Conservation (phyloP, 2,329 filamentous ascomycete genomes). For the Beauveria medogensis region DNA sequence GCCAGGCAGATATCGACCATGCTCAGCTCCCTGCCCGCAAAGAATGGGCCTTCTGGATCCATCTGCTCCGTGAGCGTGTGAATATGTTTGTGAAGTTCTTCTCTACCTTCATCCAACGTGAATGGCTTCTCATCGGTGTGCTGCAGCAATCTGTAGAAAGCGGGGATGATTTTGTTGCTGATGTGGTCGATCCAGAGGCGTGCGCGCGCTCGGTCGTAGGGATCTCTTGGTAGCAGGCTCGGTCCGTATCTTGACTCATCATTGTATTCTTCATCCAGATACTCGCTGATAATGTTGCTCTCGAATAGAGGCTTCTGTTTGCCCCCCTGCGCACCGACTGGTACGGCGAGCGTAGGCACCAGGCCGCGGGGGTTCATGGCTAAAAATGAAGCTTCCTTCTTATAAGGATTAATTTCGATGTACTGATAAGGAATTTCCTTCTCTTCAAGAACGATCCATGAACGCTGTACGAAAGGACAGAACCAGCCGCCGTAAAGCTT, state of each 20-base stretch:
- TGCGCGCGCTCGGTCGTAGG: conserved; percentile 57
- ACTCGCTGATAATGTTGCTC: conserved; percentile 65
- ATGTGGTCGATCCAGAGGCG: conserved; percentile 71
- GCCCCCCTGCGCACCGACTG: conserved; percentile 21
- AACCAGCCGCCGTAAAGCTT: conserved; percentile 72
- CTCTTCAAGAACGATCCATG: conserved; percentile 66
- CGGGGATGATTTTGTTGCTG: conserved; percentile 56
- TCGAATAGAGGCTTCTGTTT: conserved; percentile 58
- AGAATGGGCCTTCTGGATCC: conserved; percentile 51
- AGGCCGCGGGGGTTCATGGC: conserved; percentile 67
- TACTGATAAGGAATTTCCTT: conserved; percentile 69
- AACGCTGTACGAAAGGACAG: conserved; percentile 62
- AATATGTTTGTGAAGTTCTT: conserved; percentile 50
- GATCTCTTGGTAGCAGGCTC: conserved; percentile 48
- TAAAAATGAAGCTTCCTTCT: conserved; percentile 61
- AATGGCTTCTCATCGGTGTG: conserved; percentile 42
- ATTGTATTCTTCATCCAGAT: conserved; percentile 63
- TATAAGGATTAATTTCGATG: conserved; percentile 70
- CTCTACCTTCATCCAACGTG: conserved; percentile 43
- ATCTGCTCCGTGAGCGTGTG: conserved; percentile 56
- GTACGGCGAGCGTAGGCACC: conserved; percentile 59
- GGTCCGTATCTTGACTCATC: conserved; percentile 33
- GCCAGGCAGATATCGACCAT: conserved; percentile 64
- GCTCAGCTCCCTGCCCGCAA: conserved; percentile 54
- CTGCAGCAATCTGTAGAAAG: conserved; percentile 56